Evolutionary conservation across 2,329 filamentous ascomycete species (phyloP), one percentile per base, ranked within the genome.

Genomic region (Colletotrichum sp.): DNA sequence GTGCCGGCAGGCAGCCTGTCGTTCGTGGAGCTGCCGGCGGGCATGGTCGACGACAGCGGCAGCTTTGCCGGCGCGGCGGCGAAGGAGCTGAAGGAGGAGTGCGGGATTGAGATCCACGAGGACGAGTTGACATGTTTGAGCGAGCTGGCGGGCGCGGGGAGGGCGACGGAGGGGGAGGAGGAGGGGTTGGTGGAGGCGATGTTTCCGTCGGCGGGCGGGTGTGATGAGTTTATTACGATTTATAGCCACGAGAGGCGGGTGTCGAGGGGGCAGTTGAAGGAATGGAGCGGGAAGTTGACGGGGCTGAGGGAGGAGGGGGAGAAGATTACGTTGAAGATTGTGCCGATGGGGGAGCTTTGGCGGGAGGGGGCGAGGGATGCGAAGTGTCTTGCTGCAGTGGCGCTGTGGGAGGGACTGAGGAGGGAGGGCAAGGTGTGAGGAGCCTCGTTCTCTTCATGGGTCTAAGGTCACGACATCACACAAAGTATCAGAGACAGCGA

Each of bases 251-350:
- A 92, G 83, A 86, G 87, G 64, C 84, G 87, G 28, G 85, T 93
- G 6, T 85, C 87, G 8, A 85, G 90, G 36, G 82, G 79, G 1
- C 86, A 89, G 80, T 82, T 93, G 68, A 81, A 83, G 16, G 88
- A 90, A 71, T 92, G 90, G 90, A 88, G 85, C 39, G 91, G 91
- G 3, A 88, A 88, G 68, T 81, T 92, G 67, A 93, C 91, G 26
- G 92, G 92, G 0, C 79, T 92, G 79, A 85, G 91, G 67, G 87
- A 89, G 8, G 80, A 92, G 10, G 91, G 91, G 3, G 91, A 93
- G 84, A 92, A 87, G 84, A 93, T 93, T 77, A 91, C 90, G 13
- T 83, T 93, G 72, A 92, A 90, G 82, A 81, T 93, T 32, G 89
- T 93, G 15, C 88, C 83, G 60, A 85, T 92, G 85, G 84, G 85